phyloP scores from a whole-genome alignment of 2,329 filamentous ascomycete species.

The Xylariaceae sp. region DNA sequence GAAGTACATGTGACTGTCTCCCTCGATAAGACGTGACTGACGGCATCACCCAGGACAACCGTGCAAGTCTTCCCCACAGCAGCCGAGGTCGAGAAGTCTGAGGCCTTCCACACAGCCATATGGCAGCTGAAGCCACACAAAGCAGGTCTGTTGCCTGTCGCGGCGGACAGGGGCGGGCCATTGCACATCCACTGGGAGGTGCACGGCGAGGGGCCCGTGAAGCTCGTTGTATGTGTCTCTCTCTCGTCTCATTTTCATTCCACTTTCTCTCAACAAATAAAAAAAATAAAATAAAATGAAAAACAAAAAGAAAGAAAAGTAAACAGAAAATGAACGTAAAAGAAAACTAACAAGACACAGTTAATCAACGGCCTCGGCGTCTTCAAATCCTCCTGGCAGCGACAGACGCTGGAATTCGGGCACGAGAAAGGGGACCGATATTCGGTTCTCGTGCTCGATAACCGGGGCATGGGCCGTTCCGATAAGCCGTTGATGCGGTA shows the following conservation, averaged over 20 bases:
- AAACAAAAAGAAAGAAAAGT: too few species aligned
- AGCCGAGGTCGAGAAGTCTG: constrained; percentile 43
- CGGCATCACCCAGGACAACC: constrained; percentile 5
- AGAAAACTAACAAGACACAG: constrained; percentile 37
- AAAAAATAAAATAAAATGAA: too few species aligned
- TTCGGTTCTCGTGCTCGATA: constrained; percentile 73
- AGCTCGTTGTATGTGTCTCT: constrained; percentile 60
- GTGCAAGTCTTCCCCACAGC: constrained; percentile 23
- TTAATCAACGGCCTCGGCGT: constrained; percentile 77
- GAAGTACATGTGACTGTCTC: neutral
- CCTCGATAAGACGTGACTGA: neutral
- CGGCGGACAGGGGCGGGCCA: constrained; percentile 66
- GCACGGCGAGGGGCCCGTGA: constrained; percentile 67
- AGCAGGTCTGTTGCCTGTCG: constrained; percentile 58
- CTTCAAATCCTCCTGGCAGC: constrained; percentile 66
- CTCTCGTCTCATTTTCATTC: too few species aligned
- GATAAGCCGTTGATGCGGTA: constrained; percentile 74
- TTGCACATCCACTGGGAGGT: constrained; percentile 74
- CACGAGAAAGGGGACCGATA: constrained; percentile 64
- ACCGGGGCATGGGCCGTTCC: constrained; percentile 75
- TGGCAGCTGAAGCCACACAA: constrained; percentile 65
- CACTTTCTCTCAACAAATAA: too few species aligned
- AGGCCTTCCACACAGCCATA: constrained; percentile 60
- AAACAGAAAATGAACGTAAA: neutral
- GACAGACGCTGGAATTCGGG: constrained; percentile 76